Conservation (phyloP, 176 grass and related monocot species). For the Rhynchospora pubera region DNA sequence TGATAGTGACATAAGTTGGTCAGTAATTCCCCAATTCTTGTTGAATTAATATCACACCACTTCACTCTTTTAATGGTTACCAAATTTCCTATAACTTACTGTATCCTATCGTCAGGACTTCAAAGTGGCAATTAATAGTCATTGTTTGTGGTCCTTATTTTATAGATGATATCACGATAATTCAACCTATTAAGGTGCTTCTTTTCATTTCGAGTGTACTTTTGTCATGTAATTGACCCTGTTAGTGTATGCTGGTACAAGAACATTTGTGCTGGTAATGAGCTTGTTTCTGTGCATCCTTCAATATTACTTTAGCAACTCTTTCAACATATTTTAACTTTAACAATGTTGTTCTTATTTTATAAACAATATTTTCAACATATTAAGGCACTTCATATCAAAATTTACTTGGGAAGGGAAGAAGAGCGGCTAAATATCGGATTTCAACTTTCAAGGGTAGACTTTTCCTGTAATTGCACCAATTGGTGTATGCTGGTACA, state of each 20-base stretch:
- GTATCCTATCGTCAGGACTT: background rate
- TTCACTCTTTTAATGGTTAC: background rate
- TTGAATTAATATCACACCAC: background rate
- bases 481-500: background rate
- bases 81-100: background rate
- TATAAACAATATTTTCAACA: background rate
- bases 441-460: background rate
- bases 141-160: background rate
- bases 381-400: background rate
- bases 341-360: background rate
- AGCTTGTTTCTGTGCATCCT: background rate
- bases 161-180: background rate
- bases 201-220: background rate
- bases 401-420: too few species aligned
- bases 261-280: background rate
- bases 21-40: background rate
- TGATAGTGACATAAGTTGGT: background rate
- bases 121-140: background rate
- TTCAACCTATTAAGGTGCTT: background rate
- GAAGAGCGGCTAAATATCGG: too few species aligned
- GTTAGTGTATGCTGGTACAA: background rate
- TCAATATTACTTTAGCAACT: too few species aligned
- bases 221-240: background rate
- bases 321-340: too few species aligned
- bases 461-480: background rate